Conservation (phyloP, 805 yeast genomes). For the Candida cerambycidarum region DNA sequence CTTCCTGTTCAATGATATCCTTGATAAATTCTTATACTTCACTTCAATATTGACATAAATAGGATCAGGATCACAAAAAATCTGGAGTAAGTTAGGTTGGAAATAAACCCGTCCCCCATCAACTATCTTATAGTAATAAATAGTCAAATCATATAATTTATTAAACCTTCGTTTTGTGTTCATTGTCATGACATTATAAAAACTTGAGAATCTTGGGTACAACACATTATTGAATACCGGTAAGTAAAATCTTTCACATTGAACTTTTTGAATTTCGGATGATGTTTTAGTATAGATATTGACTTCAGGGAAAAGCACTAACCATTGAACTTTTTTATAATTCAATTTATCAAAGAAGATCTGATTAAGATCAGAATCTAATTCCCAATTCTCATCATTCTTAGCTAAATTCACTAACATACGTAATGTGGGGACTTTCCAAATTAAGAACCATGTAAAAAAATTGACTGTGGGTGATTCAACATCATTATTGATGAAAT, state of each 20-base stretch:
- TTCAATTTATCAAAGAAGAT: slow-evolving; percentile 33
- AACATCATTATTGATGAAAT: slow-evolving; percentile 14
- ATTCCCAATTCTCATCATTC: slow-evolving; percentile 72
- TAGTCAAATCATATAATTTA: slow-evolving; percentile 56
- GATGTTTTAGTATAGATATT: slow-evolving; percentile 59
- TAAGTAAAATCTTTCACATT: slow-evolving; percentile 57
- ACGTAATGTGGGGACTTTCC: slow-evolving; percentile 58
- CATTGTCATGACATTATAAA: slow-evolving; percentile 48
- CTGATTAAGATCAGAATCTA: slow-evolving; percentile 38
- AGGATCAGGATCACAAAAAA: slow-evolving; percentile 27
- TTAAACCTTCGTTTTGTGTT: slow-evolving; percentile 35
- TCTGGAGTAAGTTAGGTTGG: slow-evolving; percentile 32
- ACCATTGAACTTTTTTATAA: slow-evolving; percentile 54
- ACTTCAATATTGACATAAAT: slow-evolving; percentile 48
- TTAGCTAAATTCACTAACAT: slow-evolving; percentile 47
- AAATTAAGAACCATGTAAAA: slow-evolving; percentile 68
- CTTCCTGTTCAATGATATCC: slow-evolving; percentile 52
- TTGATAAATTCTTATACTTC: slow-evolving; percentile 43
- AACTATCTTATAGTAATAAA: slow-evolving; percentile 34
- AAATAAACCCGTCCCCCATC: slow-evolving; percentile 6
- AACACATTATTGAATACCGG: slow-evolving; percentile 60
- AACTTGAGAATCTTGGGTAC: slow-evolving; percentile 73
- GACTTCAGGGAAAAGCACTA: slow-evolving; percentile 83
- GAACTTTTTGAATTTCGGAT: slow-evolving; percentile 49
- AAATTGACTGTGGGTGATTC: slow-evolving; percentile 49